phyloP scores from a whole-genome alignment of 2,329 filamentous ascomycete species.

The Ceratocystis diversiconidia region DNA sequence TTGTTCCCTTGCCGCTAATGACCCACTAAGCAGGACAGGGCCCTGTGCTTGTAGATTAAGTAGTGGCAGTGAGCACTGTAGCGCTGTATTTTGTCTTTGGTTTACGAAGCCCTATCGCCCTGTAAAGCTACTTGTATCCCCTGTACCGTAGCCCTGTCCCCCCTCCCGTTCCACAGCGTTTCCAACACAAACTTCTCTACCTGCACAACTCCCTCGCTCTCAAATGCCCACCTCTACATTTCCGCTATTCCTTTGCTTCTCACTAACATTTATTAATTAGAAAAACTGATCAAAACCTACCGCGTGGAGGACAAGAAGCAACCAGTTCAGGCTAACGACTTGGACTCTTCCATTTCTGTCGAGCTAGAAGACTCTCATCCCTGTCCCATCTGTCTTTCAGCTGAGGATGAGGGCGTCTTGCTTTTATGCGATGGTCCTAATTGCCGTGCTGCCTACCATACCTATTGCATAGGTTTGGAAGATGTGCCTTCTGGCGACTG shows the following conservation, averaged over 20 bases:
- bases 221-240: background rate
- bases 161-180: background rate
- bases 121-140: background rate
- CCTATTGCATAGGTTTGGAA: constrained; percentile 76
- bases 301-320: constrained; percentile 72
- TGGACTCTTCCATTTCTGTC: constrained; percentile 73
- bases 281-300: constrained; percentile 43
- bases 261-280: constrained; percentile 26
- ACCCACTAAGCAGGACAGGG: constrained; percentile 14
- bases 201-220: background rate
- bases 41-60: background rate
- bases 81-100: background rate
- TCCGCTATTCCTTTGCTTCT: background rate
- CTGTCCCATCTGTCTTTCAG: constrained; percentile 71
- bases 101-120: background rate
- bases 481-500: constrained; percentile 62
- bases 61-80: too few relatives aligned
- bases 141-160: too few relatives aligned
- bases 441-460: constrained; percentile 81
- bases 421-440: constrained; percentile 64
- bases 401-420: constrained; percentile 69
- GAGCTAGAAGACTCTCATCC: constrained; percentile 55
- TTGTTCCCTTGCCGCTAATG: constrained; percentile 18
- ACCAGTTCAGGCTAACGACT: background rate
- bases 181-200: background rate